phyloP scores from a whole-genome alignment of 2,329 filamentous ascomycete genomes.

The Cercospora berteroae region DNA sequence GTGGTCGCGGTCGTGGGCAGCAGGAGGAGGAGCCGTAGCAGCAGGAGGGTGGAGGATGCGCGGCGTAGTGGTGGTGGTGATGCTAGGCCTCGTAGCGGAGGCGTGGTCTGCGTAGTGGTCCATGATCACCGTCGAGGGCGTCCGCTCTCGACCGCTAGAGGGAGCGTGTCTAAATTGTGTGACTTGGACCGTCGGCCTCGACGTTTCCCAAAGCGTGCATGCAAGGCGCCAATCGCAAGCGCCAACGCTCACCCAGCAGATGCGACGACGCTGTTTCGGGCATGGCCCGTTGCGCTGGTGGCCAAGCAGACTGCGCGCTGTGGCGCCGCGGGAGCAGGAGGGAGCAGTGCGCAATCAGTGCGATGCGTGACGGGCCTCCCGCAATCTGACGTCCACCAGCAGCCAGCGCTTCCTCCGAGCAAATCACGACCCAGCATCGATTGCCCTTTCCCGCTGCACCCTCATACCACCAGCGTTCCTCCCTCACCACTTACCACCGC shows the following conservation, averaged over 20 bases:
- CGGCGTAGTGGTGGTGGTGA: conserved; percentile 3
- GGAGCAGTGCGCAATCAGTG: neutral
- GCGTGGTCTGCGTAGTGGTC: conserved; percentile 10
- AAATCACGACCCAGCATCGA: neutral
- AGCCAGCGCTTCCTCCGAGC: neutral
- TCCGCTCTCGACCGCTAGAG: conserved; percentile 7
- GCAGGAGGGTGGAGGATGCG: neutral
- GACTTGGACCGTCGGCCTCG: conserved; percentile 6
- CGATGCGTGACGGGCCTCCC: neutral
- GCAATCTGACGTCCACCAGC: neutral
- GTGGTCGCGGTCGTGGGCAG: neutral
- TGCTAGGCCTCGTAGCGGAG: conserved; percentile 6
- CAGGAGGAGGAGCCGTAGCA: neutral
- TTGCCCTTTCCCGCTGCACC: neutral
- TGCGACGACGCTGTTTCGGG: conserved; percentile 8
- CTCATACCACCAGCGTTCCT: neutral
- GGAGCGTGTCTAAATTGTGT: neutral
- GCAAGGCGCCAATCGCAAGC: conserved; percentile 11
- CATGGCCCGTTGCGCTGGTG: neutral
- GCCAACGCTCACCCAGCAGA: conserved; percentile 12
- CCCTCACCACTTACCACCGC: neutral
- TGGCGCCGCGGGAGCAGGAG: neutral
- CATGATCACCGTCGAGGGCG: neutral
- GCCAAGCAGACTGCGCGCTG: neutral
- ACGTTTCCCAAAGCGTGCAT: conserved; percentile 6